Evolutionary conservation across 2,329 filamentous ascomycete species (phyloP), one percentile per base, ranked within the genome.

Genomic region (Mycosphaerelloides madeirae): DNA sequence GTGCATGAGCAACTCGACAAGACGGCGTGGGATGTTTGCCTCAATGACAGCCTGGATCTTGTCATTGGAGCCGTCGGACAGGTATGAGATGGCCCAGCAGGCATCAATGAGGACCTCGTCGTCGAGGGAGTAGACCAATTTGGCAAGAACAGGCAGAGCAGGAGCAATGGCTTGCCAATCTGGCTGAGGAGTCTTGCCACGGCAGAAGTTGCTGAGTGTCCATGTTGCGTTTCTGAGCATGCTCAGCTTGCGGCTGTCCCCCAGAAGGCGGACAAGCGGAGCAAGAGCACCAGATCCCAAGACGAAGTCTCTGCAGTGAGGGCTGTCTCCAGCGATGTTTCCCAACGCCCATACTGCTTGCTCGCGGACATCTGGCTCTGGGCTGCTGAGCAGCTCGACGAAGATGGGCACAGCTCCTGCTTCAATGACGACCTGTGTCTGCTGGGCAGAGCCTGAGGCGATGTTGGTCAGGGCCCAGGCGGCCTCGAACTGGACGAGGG

Each of bases 41-140:
- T 98, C 93, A 61, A 98, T 97, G 44, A 98, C 93, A 36, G 93
- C 91, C 72, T 98, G 93, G 54, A 98, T 98, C 77, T 98, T 98
- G 65, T 98, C 93, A 68, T 98, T 98, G 61, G 90, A 87, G 33
- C 93, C 93, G 68, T 98, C 93, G 3, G 93, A 97, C 15, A 98
- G 81, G 66, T 98, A 98, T 1, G 91, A 97, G 63, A 98, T 97
- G 51, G 93, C 93, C 93, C 93, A 98, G 82, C 93, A 98, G 48
- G 93, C 93, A 69, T 98, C 93, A 62, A 98, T 98, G 49, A 98
- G 76, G 47, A 98, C 93, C 68, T 98, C 93, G 58, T 98, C 93
- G 65, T 98, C 93, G 44, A 98, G 80, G 52, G 93, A 97, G 73
- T 98, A 98, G 50, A 98, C 91, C 29, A 98, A 83, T 77, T 98